A percentile compares a stretch with the other conserved stretches of the same genome.
Conservation (phyloP, 768 basidiomycete genomes). For the Phlebiopsis gigantea region DNA sequence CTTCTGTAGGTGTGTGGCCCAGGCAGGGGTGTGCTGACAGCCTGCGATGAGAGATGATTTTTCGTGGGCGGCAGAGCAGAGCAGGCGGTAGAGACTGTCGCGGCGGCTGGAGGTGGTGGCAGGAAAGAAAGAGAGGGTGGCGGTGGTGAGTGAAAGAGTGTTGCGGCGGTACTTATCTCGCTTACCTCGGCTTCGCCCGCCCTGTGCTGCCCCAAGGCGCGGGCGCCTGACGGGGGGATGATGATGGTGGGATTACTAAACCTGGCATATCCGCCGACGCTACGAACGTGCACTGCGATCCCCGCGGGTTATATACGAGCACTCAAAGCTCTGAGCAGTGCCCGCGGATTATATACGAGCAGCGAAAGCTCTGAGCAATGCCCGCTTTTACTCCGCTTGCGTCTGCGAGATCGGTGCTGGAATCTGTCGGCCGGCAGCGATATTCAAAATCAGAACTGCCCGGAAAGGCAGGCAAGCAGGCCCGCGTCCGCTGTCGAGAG, state of each 20-base stretch:
- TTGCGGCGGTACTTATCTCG: constrained; percentile 20
- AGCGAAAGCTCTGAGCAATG: neutral
- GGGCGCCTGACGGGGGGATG: constrained; percentile 7
- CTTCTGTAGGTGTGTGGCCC: neutral
- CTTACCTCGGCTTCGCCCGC: constrained; percentile 18
- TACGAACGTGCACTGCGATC: neutral
- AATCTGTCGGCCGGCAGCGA: neutral
- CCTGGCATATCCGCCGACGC: constrained; percentile 6
- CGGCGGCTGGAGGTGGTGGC: constrained; percentile 13
- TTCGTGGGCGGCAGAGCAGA: constrained; percentile 14
- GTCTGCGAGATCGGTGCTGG: neutral
- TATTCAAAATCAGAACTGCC: neutral
- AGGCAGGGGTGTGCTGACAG: neutral
- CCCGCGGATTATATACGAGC: neutral
- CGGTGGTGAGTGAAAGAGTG: constrained; percentile 14
- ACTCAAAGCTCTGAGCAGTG: neutral
- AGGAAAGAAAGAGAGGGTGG: constrained; percentile 12
- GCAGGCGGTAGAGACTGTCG: constrained; percentile 17
- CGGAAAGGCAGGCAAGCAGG: neutral
- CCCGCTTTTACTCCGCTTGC: neutral
- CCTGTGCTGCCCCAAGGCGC: constrained; percentile 4
- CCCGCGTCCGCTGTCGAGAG: neutral
- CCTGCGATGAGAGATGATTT: neutral
- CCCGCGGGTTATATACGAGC: neutral
- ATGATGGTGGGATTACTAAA: constrained; percentile 6